phyloP scores from a whole-genome alignment of 257 asterid species.

The Salvia splendens region DNA sequence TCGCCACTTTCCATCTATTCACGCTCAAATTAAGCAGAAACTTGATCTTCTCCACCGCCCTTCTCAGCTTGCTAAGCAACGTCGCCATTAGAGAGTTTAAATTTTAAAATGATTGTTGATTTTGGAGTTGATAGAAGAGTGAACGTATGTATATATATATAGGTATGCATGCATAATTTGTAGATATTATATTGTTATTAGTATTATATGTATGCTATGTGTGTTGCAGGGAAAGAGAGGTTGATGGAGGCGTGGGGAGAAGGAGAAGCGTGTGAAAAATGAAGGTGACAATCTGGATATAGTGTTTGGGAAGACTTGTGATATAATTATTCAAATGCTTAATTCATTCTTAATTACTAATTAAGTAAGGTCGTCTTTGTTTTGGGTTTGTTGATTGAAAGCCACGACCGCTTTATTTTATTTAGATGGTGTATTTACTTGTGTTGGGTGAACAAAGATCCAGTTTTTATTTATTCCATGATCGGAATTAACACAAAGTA shows the following conservation, averaged over 20 bases:
- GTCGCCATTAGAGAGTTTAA: conserved; percentile 51
- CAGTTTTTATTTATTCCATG: too few species aligned
- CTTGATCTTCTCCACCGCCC: conserved; percentile 73
- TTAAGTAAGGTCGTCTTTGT: neutral
- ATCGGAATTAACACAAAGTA: too few species aligned
- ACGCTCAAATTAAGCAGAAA: conserved; percentile 55
- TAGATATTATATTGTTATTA: too few species aligned
- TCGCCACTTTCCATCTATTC: conserved; percentile 53
- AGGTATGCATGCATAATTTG: neutral
- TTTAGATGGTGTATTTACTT: too few species aligned
- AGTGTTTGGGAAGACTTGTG: neutral
- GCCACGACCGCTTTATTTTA: too few species aligned
- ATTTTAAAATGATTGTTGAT: too few species aligned
- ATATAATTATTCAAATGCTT: conserved; percentile 1
- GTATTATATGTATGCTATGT: neutral
- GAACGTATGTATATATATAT: neutral
- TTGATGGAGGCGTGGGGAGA: conserved; percentile 34
- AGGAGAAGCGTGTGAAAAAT: conserved; percentile 31
- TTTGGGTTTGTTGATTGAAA: too few species aligned
- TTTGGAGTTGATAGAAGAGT: neutral
- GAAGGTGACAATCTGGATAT: conserved; percentile 7
- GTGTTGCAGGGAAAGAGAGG: neutral
- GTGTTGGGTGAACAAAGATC: too few species aligned
- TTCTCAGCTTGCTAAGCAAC: conserved; percentile 53
- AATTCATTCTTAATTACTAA: neutral